phyloP scores from a whole-genome alignment of 176 grass and related monocot genomes.

The Secale cereale region DNA sequence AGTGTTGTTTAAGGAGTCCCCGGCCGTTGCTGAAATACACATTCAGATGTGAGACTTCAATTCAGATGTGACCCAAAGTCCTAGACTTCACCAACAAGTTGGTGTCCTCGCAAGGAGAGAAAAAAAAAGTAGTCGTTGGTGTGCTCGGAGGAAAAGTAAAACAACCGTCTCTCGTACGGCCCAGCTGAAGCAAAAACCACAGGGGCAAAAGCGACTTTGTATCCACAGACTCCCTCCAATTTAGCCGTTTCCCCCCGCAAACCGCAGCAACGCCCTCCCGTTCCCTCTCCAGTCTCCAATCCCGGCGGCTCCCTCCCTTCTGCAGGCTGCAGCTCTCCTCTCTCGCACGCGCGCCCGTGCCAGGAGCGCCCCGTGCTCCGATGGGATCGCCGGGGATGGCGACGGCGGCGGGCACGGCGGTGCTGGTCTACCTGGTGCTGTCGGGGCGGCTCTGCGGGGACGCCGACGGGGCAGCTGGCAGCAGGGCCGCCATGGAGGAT shows the following conservation, averaged over 20 bases:
- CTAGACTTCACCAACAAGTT: neutral
- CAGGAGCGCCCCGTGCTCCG: neutral
- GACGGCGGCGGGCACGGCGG: constrained; percentile 59
- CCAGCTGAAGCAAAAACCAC: neutral
- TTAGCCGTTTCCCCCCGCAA: constrained; percentile 15
- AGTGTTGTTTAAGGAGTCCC: neutral
- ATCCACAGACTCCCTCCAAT: neutral
- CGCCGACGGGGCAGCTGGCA: neutral
- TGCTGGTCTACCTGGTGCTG: constrained; percentile 68
- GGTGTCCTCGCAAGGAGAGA: neutral
- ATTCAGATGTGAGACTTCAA: neutral
- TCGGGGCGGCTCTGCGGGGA: constrained; percentile 56
- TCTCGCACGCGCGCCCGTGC: neutral
- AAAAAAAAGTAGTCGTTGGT: neutral
- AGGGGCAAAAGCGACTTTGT: constrained; percentile 21
- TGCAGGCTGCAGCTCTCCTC: neutral
- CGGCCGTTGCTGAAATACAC: neutral
- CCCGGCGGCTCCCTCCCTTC: neutral
- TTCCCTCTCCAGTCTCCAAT: neutral
- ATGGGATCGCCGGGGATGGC: constrained; percentile 55
- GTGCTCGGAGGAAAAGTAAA: neutral
- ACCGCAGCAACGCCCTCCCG: neutral
- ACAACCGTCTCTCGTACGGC: neutral
- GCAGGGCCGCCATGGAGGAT: constrained; percentile 19
- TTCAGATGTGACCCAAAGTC: neutral